Base-by-base conservation (phyloP, 2,329 filamentous ascomycete species). In the Colletotrichum magnum region DNA sequence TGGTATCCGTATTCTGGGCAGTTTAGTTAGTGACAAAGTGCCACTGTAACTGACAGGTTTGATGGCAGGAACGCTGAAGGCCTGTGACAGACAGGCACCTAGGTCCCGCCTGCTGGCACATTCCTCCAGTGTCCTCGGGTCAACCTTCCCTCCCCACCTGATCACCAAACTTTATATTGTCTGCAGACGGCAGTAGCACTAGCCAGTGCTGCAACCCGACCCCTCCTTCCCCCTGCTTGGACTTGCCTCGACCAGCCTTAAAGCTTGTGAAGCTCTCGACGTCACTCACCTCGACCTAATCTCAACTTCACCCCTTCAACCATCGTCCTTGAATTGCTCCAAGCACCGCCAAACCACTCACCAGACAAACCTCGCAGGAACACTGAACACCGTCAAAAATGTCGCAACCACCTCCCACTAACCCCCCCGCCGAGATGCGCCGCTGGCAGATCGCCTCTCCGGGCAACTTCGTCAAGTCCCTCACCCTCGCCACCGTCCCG, bases 381-480 rank as follows among this genome's bases (percentile, higher is more conserved):
- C 10, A 36, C 32, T 36, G 32, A 36, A 36, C 12, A 58, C 15
- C 51, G 43, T 24, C 56, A 32, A 36, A 7, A 36, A 36, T 36
- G 32, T 36, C 32, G 32, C 26, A 45, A 58, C 16, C 47, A 41
- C 64, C 70, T 9, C 32, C 57, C 32, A 3, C 61, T 16, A 45
- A 64, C 47, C 26, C 51, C 10, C 62, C 66, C 43, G 12, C 62
- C 45, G 62, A 66, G 24, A 69, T 69, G 66, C 66, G 66, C 51
- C 66, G 66, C 48, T 75, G 74, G 75, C 72, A 73, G 32, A 73
- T 70, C 51, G n/a, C 54, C 24, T 21, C 60, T 39, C 64, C 68
- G 0, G 75, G 75, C 64, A 75, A 75, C 62, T 74, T 82, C 26
- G 77, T 78, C 47, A 77, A 77, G 50, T 75, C 76, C 64, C 74